Percentiles rank a stretch among this genome's conserved stretches.
Conservation (phyloP, 2,329 filamentous ascomycete species). For the Tolypocladium tropicale region DNA sequence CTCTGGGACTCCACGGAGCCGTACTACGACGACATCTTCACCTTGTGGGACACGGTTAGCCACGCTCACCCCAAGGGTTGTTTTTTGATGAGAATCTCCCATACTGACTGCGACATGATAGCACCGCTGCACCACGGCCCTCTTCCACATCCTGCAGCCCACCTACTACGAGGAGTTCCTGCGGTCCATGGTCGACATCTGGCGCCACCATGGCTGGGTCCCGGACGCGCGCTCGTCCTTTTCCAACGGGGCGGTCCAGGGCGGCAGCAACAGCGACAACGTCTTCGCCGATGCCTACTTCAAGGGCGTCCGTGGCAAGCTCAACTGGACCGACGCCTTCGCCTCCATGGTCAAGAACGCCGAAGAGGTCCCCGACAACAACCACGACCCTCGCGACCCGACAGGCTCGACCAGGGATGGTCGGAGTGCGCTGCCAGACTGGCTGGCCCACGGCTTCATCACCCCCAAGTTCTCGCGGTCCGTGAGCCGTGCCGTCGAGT, state of each 20-base stretch:
- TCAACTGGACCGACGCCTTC: constrained; percentile 56
- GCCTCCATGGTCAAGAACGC: constrained; percentile 57
- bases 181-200: constrained; percentile 58
- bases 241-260: constrained; percentile 59
- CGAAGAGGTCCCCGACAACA: constrained; percentile 50
- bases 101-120: constrained; percentile 11
- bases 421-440: constrained; percentile 58
- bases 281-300: constrained; percentile 63
- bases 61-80: rapidly evolving
- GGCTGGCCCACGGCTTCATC: constrained; percentile 55
- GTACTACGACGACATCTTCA: constrained; percentile 64
- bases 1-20: constrained; percentile 54
- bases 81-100: background rate
- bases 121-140: constrained; percentile 54
- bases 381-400: constrained; percentile 43
- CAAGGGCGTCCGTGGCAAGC: constrained; percentile 51
- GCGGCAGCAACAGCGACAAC: constrained; percentile 61
- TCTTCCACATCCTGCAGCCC: constrained; percentile 57
- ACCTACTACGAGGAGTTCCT: constrained; percentile 53
- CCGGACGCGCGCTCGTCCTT: constrained; percentile 58
- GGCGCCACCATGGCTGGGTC: constrained; percentile 52
- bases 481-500: constrained; percentile 56
- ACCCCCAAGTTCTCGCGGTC: constrained; percentile 51
- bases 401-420: constrained; percentile 58
- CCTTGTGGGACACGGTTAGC: constrained; percentile 46